phyloP scores from a whole-genome alignment of 495 filamentous ascomycete species.

The Aspergillus leporis region DNA sequence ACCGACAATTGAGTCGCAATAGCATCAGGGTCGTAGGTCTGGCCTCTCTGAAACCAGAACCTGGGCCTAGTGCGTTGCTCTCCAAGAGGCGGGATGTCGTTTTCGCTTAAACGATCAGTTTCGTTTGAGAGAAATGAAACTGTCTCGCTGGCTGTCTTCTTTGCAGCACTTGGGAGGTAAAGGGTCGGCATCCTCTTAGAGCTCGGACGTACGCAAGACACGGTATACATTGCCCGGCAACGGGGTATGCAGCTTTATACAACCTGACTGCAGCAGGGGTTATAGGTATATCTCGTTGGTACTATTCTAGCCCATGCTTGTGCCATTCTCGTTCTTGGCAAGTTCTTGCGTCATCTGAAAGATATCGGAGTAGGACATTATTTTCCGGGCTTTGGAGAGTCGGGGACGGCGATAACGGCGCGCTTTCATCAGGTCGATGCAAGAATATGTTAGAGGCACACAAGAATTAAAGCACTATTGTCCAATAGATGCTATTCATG shows the following conservation, averaged over 20 bases:
- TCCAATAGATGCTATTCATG: background rate
- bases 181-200: background rate
- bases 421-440: background rate
- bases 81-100: background rate
- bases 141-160: background rate
- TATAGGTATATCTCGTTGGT: background rate
- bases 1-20: slow-evolving; percentile 51
- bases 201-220: too few species aligned
- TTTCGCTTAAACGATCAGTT: background rate
- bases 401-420: background rate
- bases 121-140: background rate
- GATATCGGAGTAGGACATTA: background rate
- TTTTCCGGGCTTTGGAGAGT: background rate
- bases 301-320: background rate
- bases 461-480: background rate
- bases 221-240: background rate
- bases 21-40: slow-evolving; percentile 32
- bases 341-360: background rate
- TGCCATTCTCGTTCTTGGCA: background rate
- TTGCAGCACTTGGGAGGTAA: background rate
- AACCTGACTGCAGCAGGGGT: background rate
- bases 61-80: background rate
- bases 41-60: background rate
- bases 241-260: background rate
- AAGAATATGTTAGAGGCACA: background rate